Conservation (phyloP, 768 basidiomycete genomes). For the Tulasnella sp. region DNA sequence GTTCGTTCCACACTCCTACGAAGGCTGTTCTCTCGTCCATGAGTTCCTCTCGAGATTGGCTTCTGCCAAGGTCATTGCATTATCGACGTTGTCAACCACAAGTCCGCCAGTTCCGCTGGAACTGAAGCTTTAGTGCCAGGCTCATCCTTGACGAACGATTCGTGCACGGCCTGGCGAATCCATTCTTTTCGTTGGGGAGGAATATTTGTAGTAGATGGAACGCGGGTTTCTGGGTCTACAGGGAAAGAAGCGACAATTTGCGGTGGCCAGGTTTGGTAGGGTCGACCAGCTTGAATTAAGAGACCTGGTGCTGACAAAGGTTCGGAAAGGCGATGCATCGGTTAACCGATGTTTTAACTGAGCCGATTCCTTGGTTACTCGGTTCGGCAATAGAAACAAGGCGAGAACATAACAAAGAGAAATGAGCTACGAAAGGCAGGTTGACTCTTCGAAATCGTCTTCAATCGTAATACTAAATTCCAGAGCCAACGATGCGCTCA, state of each 20-base stretch:
- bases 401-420: too few relatives aligned
- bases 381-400: too few relatives aligned
- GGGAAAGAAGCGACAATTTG: background rate
- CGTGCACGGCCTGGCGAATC: conserved; percentile 39
- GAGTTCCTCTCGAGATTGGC: conserved; percentile 12
- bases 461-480: conserved; percentile 32
- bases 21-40: background rate
- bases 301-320: conserved; percentile 12
- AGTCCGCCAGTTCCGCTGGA: background rate
- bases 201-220: conserved; percentile 45
- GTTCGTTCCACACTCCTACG: background rate
- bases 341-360: background rate
- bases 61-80: background rate
- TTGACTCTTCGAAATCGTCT: conserved; percentile 37
- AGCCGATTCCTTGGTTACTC: too few relatives aligned
- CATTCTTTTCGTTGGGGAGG: conserved; percentile 51
- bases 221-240: conserved; percentile 30
- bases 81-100: background rate
- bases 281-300: background rate
- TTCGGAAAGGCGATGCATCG: conserved; percentile 26
- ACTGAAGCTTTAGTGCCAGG: background rate
- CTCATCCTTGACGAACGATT: background rate
- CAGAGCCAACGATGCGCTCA: conserved; percentile 32
- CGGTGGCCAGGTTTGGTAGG: background rate
- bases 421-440: conserved; percentile 36